Evolutionary conservation across 345 rosid genomes (phyloP), one percentile per base, ranked within the genome.

Genomic region (Melaleuca alternifolia): DNA sequence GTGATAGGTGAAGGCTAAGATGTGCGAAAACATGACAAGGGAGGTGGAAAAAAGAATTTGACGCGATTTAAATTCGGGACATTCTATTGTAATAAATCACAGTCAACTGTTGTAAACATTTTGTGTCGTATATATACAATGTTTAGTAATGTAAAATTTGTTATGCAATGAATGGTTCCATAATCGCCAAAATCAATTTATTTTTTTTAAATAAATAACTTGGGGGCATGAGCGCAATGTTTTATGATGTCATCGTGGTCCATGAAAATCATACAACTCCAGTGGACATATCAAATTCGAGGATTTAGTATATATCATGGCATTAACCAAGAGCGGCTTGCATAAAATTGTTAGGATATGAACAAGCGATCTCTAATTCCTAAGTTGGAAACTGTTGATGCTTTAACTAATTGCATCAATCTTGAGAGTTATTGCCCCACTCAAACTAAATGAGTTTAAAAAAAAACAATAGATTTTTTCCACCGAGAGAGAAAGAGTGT

Each of bases 111-210:
- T 57, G 2, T 2, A 26, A 26, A 57, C 26, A 57, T 1, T 11
- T 11, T 26, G 65, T 6, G 26, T 0, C 24, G 33, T 5, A 15
- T 26, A n/a, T 11, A 16, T 2, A 11, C 3, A 0, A 5, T 57
- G 28, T 26, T 26, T 57, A 30, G 15, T 57, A 26, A 26, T 57
- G 28, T 11, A 8, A n/a, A n/a, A n/a, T n/a, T n/a, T n/a, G n/a
- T n/a, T n/a, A n/a, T n/a, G n/a, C n/a, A n/a, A n/a, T n/a, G n/a
- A n/a, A n/a, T n/a, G n/a, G n/a, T n/a, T n/a, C n/a, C n/a, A n/a
- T n/a, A n/a, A n/a, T n/a, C n/a, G n/a, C n/a, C n/a, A n/a, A n/a
- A n/a, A n/a, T n/a, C n/a, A n/a, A n/a, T n/a, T n/a, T n/a, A n/a
- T 10, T 6, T 23, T 24, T 56, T 24, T 56, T 24, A 41, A 41